Conservation (phyloP, 2,329 filamentous ascomycete species). For the Lecanosticta acicola region DNA sequence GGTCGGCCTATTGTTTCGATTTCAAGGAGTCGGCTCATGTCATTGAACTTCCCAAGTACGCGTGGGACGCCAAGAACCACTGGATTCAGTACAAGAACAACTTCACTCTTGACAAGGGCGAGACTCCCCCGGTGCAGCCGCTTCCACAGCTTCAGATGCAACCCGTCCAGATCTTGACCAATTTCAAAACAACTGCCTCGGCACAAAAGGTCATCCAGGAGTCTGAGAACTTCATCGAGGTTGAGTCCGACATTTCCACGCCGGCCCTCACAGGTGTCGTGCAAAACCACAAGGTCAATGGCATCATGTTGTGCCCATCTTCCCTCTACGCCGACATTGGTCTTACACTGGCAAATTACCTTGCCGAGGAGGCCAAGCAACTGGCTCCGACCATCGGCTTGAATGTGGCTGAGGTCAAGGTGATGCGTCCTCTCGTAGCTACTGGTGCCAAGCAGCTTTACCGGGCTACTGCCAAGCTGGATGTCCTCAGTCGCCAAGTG, state of each 20-base stretch:
- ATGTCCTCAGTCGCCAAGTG: not conserved
- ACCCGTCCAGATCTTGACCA: not conserved
- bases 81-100: conserved; percentile 35
- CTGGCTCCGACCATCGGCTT: conserved; percentile 20
- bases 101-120: conserved; percentile 28
- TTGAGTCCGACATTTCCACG: not conserved
- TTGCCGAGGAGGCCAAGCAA: conserved; percentile 9
- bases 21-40: conserved; percentile 35
- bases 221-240: no score
- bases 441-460: conserved; percentile 3
- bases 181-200: conserved; percentile 27
- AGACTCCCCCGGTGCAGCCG: not conserved
- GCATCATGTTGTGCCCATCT: conserved; percentile 20
- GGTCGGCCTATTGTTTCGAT: conserved; percentile 53
- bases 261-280: conserved; percentile 31
- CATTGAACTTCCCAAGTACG: conserved; percentile 50
- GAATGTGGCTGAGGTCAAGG: conserved; percentile 38
- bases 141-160: not conserved
- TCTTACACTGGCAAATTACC: conserved; percentile 29
- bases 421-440: conserved; percentile 26
- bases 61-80: conserved; percentile 33
- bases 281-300: conserved; percentile 42
- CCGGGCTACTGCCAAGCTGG: not conserved
- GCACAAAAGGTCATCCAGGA: not conserved
- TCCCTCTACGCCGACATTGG: conserved; percentile 35